Evolutionary conservation across 352 stramenopile species (phyloP), one percentile per base, ranked within the genome.

Genomic region (Saprolegnia diclina): DNA sequence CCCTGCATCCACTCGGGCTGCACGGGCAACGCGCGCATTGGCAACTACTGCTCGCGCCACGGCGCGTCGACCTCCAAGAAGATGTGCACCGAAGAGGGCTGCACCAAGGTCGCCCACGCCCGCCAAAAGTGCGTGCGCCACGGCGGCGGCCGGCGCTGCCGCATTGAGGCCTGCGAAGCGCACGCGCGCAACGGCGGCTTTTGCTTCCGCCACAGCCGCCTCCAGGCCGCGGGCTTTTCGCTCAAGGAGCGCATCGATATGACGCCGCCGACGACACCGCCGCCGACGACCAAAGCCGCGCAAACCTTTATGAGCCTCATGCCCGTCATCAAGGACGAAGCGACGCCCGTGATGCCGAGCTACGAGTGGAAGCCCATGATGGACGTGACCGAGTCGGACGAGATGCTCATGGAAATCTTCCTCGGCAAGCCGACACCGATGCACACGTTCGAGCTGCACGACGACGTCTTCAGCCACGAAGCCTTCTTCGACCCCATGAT

Each of bases 81-180:
- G 64, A 88, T 90, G 67, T 91, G 83, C 54, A 84, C 89, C 66
- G 81, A 89, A 19, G 81, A 90, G 64, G 83, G 83, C 6, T 91
- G 83, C 71, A 87, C 79, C 35, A 88, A 88, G 65, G 81, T 90
- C 70, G 83, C 83, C 0, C 83, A 91, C 63, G 83, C 83, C 32
- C 72, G 82, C 10, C 81, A 91, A 26, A 91, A 91, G 56, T 91
- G 83, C 61, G 83, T 91, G 44, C 80, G 81, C 16, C 83, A 91
- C 52, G 83, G 83, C 24, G 83, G 83, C 38, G 83, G 83, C 1
- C 76, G 82, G 0, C 73, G 80, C 10, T 91, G 83, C 71, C 88
- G 88, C 55, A 78, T 89, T 24, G 81, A 89, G 42, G 78, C 72
- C 32, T 91, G 83, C 72, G 85, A 88, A 77, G 80, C 88, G 67